Evolutionary conservation across 2,329 filamentous ascomycete genomes (phyloP), one percentile per base, ranked within the genome.

Genomic region (Trichoderma sp.): DNA sequence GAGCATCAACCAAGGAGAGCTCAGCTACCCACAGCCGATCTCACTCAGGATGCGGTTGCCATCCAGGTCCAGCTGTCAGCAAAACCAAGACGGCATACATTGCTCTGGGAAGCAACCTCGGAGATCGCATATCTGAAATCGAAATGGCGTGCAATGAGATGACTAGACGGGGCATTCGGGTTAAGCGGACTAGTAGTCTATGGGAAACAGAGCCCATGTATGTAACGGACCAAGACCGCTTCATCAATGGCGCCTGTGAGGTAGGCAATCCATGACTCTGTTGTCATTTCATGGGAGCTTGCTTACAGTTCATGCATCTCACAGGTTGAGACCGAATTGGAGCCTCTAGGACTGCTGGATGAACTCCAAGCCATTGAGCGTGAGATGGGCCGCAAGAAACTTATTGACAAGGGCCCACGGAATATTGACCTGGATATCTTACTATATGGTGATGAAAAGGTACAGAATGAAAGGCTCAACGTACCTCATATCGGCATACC

Each of bases 131-230:
- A 66, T 88, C 86, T 56, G 92, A 92, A 88, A 97, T 99, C 75
- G 94, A 98, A 81, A 86, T 87, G 77, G 95, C 96, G 0, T 95
- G 94, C 80, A 86, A 85, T 58, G 88, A 92, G 79, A 94, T 99
- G 89, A 89, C 93, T 74, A 84, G 86, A 58, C 86, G 89, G 26
- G 90, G 90, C 39, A 93, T 98, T 78, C 88, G 83, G 68, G 88
- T 99, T 51, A 87, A 89, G 77, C 87, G 91, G 76, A 97, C 95
- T 0, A 98, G 95, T 80, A 92, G 90, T 73, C 85, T 99, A 3
- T 99, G 96, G 88, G 94, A 98, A 83, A 99, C 95, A 4, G 90
- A 93, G 76, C 94, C 96, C 26, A 99, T 99, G 96, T 99, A 99
- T 81, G 92, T 98, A 74, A 84, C 92, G 74, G 92, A 98, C 74